Conservation (phyloP, 352 stramenopile species). For the Blastocystis sp. region DNA sequence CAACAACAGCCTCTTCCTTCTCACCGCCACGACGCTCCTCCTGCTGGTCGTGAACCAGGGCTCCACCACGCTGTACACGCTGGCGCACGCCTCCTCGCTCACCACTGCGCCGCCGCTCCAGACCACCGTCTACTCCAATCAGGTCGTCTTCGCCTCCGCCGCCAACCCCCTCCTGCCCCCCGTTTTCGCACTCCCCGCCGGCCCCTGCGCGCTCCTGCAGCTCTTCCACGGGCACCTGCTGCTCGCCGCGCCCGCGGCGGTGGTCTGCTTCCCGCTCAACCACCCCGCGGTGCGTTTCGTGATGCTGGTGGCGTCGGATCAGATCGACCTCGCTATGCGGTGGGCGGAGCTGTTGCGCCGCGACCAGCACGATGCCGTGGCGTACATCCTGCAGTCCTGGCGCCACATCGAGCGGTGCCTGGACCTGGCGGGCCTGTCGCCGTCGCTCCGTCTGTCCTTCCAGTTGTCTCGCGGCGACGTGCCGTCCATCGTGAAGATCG, state of each 20-base stretch:
- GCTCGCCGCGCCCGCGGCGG: background rate
- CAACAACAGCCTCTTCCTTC: slow-evolving; percentile 24
- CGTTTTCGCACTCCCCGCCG: background rate
- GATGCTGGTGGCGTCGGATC: background rate
- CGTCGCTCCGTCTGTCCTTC: slow-evolving; percentile 65
- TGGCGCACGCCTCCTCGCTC: background rate
- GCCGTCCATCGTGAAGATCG: slow-evolving; percentile 51
- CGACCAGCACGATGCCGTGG: slow-evolving; percentile 64
- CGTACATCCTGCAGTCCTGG: slow-evolving; percentile 60
- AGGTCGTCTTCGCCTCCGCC: slow-evolving; percentile 5
- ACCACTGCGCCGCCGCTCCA: slow-evolving; percentile 8
- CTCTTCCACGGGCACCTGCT: slow-evolving; percentile 56
- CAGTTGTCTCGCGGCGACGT: slow-evolving; percentile 60
- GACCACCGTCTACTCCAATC: slow-evolving; percentile 36
- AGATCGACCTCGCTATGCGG: slow-evolving; percentile 36
- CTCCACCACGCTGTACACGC: slow-evolving; percentile 13
- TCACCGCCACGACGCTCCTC: background rate
- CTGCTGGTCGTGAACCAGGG: slow-evolving; percentile 20
- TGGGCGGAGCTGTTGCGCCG: slow-evolving; percentile 27
- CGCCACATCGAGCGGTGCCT: slow-evolving; percentile 66
- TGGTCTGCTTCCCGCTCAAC: slow-evolving; percentile 36
- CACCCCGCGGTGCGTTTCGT: slow-evolving; percentile 16
- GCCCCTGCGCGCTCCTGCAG: background rate
- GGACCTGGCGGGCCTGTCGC: slow-evolving; percentile 45
- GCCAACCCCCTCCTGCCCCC: slow-evolving; percentile 31